Evolutionary conservation across 2,329 filamentous ascomycete species (phyloP).

Genomic region (Tolypocladium tropicale): DNA sequence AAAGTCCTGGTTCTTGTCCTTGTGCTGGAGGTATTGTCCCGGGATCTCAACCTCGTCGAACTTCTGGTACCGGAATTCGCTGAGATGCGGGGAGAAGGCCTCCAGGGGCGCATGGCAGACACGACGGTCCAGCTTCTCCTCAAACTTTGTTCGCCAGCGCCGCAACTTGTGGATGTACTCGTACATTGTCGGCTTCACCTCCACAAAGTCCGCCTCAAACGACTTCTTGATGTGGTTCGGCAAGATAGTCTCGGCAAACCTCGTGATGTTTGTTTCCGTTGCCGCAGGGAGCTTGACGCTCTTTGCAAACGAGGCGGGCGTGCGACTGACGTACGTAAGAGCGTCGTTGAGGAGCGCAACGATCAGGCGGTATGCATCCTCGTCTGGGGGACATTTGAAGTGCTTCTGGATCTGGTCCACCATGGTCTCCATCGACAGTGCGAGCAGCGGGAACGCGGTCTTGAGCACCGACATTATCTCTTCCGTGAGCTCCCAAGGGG

Average conservation of each 20-base stretch:
- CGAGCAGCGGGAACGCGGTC: conserved; percentile 90
- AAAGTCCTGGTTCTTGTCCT: conserved; percentile 98
- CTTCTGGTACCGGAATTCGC: conserved; percentile 94
- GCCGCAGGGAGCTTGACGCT: conserved; percentile 83
- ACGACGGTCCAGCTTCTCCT: conserved; percentile 89
- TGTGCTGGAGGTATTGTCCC: conserved; percentile 92
- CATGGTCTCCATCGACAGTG: conserved; percentile 98
- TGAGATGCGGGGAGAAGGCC: conserved; percentile 78
- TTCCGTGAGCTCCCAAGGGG: conserved; percentile 93
- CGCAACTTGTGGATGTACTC: conserved; percentile 97
- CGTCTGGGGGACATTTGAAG: conserved; percentile 97
- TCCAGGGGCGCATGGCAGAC: conserved; percentile 67
- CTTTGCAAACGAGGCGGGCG: conserved; percentile 75
- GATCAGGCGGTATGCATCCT: conserved; percentile 94
- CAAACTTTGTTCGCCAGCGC: conserved; percentile 94
- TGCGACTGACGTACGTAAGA: conserved; percentile 80
- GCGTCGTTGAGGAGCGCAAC: conserved; percentile 97
- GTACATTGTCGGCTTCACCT: conserved; percentile 91
- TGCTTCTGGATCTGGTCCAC: conserved; percentile 98
- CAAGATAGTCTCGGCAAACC: conserved; percentile 92
- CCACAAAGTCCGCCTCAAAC: conserved; percentile 95
- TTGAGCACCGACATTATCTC: conserved; percentile 93
- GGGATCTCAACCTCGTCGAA: conserved; percentile 98
- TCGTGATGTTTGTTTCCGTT: conserved; percentile 92
- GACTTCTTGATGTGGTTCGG: conserved; percentile 91